phyloP scores from a whole-genome alignment of 176 grass and related monocot species.

The Lolium rigidum region DNA sequence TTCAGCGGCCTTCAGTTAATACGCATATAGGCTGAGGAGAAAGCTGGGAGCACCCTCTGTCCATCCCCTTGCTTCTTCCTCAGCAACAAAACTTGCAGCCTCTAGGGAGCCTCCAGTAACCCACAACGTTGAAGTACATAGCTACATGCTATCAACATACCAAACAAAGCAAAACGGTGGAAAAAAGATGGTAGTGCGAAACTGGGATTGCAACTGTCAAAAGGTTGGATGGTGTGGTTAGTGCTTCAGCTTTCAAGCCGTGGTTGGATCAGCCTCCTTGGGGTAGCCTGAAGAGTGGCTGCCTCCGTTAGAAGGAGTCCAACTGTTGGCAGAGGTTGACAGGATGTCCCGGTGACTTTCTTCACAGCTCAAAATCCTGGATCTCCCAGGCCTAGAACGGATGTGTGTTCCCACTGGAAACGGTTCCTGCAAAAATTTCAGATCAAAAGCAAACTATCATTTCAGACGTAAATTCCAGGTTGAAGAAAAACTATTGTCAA shows the following conservation, averaged over 20 bases:
- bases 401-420: slow-evolving; percentile 84
- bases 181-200: slow-evolving; percentile 15
- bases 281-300: slow-evolving; percentile 44
- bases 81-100: slow-evolving; percentile 43
- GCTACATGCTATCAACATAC: slow-evolving; percentile 19
- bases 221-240: slow-evolving; percentile 49
- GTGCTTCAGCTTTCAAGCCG: slow-evolving; percentile 35
- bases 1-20: slow-evolving; percentile 46
- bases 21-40: slow-evolving; percentile 22
- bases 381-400: slow-evolving; percentile 75
- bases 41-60: slow-evolving; percentile 37
- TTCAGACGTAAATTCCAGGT: not conserved
- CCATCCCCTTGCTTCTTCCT: slow-evolving; percentile 24
- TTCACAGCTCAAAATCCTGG: slow-evolving; percentile 64
- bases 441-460: not conserved
- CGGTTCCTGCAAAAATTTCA: slow-evolving; percentile 64
- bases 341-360: slow-evolving; percentile 61
- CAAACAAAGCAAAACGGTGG: not conserved
- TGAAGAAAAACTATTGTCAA: not conserved
- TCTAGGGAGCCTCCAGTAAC: slow-evolving; percentile 25
- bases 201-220: slow-evolving; percentile 28
- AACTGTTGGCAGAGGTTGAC: slow-evolving; percentile 42
- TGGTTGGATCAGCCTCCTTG: slow-evolving; percentile 50
- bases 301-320: slow-evolving; percentile 19
- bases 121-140: slow-evolving; percentile 23